Evolutionary conservation across 306 rosid species (phyloP).

Genomic region (Alnus glutinosa): DNA sequence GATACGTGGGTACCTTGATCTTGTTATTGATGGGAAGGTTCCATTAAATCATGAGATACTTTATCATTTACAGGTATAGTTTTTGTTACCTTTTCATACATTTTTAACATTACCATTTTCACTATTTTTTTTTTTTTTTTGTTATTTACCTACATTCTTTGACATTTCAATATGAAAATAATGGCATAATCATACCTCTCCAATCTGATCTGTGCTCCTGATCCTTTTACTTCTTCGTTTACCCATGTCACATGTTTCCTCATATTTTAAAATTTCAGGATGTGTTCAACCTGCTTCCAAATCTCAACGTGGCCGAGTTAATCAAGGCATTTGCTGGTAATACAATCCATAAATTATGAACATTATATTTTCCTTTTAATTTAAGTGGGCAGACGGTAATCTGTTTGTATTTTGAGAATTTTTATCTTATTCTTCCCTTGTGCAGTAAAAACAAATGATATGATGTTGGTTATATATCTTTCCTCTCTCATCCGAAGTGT

Average conservation of each 20-base stretch:
- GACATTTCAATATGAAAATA: background rate
- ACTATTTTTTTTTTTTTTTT: background rate
- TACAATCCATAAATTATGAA: background rate
- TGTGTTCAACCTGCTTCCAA: slow-evolving; percentile 60
- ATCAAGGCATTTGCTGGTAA: slow-evolving; percentile 59
- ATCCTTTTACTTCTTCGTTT: background rate
- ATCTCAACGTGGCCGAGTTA: slow-evolving; percentile 54
- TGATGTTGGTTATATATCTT: slow-evolving; percentile 67
- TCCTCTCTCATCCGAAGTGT: slow-evolving; percentile 63
- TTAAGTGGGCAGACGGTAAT: background rate
- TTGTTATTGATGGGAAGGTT: slow-evolving; percentile 72
- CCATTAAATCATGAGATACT: slow-evolving; percentile 90
- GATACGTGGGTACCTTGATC: slow-evolving; percentile 82
- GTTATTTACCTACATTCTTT: background rate
- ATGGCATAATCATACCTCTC: background rate
- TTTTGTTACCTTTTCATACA: background rate
- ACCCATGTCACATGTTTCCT: background rate
- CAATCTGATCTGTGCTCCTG: background rate
- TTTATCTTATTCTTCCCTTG: background rate
- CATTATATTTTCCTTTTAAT: background rate
- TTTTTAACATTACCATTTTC: background rate
- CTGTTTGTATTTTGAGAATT: background rate
- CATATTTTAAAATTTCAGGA: slow-evolving; percentile 39
- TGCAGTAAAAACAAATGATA: slow-evolving; percentile 67
- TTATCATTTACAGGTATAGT: slow-evolving; percentile 77